Evolutionary conservation across 2,329 filamentous ascomycete genomes (phyloP), one percentile per base, ranked within the genome.

Genomic region (Lachnellula arida): DNA sequence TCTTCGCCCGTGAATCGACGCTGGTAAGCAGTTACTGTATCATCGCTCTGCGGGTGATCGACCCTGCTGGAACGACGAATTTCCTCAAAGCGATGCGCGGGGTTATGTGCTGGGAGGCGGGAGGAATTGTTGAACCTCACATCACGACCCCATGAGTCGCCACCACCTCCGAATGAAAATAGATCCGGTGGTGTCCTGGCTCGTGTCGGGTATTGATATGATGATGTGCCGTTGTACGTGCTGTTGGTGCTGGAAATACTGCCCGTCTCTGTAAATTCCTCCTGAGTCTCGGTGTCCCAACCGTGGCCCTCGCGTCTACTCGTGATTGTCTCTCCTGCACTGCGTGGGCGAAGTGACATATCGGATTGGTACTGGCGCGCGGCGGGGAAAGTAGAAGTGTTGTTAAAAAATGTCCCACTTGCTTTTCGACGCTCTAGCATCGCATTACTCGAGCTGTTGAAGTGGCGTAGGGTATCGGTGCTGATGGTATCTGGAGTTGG

Each of bases 391-490:
- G 60, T 57, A 23, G 63, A 61, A n/a, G 59, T 63, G 44, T 53
- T 62, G 19, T 60, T 56, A n/a, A 65, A 50, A 39, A 63, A 64
- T 11, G 57, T 63, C 2, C 43, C 46, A 6, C 63, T 53, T 28
- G 58, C 55, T 14, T 23, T 49, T 15, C 56, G 56, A 15, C 51
- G 40, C 37, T 61, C 46, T 44, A 54, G 49, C 17, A 80, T 65
- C 0, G 75, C 76, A 44, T 83, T 80, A 52, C 76, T 74, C 0
- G 80, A 82, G 48, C 73, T 75, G 58, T 81, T 74, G 56, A 75
- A 78, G 14, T 75, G 73, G 5, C 75, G 73, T 35, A 71, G 57
- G 2, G 67, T 71, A 40, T 59, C 65, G 5, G 67, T 70, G 51
- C 65, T 63, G 51, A 70, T 62, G 2, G 70, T 71, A 53, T 71